A percentile compares a stretch with the other conserved stretches of the same genome.
phyloP scores from a whole-genome alignment of 2,329 filamentous ascomycete genomes.

The Ceratocystis diversiconidia region DNA sequence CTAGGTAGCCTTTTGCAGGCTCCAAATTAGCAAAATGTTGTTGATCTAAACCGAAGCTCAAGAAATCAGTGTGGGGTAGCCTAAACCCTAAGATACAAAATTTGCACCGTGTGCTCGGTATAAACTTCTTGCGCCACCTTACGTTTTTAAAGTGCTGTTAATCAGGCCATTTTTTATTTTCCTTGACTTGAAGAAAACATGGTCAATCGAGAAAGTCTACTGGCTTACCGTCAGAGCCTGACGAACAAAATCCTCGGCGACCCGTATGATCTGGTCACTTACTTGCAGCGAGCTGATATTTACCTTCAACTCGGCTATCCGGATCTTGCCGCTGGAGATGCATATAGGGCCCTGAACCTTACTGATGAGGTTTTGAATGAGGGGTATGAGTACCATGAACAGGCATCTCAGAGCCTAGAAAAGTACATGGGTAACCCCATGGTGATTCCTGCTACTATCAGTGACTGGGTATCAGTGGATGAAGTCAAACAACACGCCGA shows the following conservation, averaged over 20 bases:
- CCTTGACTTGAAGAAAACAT: neutral
- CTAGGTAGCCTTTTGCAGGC: no score
- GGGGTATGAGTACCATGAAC: slow-evolving; percentile 67
- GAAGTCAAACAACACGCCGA: slow-evolving; percentile 19
- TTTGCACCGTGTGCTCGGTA: slow-evolving; percentile 15
- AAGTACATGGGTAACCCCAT: slow-evolving; percentile 23
- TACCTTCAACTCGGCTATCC: slow-evolving; percentile 69
- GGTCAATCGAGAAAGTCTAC: slow-evolving; percentile 24
- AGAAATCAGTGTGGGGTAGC: no score
- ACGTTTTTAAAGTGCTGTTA: no score
- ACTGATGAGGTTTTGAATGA: slow-evolving; percentile 69
- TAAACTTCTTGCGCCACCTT: no score
- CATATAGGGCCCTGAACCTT: slow-evolving; percentile 77
- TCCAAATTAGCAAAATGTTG: no score
- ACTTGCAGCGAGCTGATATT: slow-evolving; percentile 53
- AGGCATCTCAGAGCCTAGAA: slow-evolving; percentile 41
- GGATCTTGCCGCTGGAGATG: slow-evolving; percentile 78
- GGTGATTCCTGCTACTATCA: slow-evolving; percentile 32
- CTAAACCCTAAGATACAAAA: no score
- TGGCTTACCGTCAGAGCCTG: slow-evolving; percentile 41
- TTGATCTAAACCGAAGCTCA: no score
- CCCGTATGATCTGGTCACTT: slow-evolving; percentile 50
- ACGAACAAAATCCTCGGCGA: slow-evolving; percentile 39
- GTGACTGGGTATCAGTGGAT: slow-evolving; percentile 30
- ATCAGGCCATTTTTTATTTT: neutral